Conservation (phyloP, 2,329 filamentous ascomycete genomes). For the Alternaria gaisen region DNA sequence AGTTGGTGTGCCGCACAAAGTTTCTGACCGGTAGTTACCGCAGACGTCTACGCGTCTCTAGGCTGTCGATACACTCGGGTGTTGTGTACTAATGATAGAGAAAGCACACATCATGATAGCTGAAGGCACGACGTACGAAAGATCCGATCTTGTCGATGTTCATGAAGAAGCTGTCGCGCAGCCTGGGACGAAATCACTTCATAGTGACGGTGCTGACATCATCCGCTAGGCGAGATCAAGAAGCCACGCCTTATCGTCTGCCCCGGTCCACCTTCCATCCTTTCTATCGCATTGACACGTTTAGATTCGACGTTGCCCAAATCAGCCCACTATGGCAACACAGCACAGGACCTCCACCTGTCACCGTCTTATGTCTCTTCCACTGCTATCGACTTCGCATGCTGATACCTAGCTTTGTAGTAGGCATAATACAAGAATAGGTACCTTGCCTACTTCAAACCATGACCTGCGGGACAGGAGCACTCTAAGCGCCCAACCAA, state of each 20-base stretch:
- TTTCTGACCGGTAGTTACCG: background rate
- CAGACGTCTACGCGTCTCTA: background rate
- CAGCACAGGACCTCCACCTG: background rate
- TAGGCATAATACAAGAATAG: conserved; percentile 5
- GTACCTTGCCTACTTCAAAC: conserved; percentile 1
- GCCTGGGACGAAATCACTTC: background rate
- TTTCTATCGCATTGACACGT: background rate
- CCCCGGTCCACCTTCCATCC: background rate
- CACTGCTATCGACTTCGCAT: background rate
- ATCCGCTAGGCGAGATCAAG: conserved; percentile 1
- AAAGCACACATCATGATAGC: background rate
- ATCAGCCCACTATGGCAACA: no score
- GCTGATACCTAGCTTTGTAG: background rate
- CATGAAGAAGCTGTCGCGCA: background rate
- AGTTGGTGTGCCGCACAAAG: background rate
- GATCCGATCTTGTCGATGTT: background rate
- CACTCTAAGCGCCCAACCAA: conserved; percentile 1
- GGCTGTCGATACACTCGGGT: background rate
- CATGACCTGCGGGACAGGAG: background rate
- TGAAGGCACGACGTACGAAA: background rate
- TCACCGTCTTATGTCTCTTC: background rate
- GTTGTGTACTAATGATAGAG: background rate
- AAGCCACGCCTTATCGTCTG: background rate
- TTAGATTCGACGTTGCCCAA: background rate
- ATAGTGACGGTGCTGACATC: background rate